Conservation (phyloP, 2,329 filamentous ascomycete genomes). For the Fusarium musae region DNA sequence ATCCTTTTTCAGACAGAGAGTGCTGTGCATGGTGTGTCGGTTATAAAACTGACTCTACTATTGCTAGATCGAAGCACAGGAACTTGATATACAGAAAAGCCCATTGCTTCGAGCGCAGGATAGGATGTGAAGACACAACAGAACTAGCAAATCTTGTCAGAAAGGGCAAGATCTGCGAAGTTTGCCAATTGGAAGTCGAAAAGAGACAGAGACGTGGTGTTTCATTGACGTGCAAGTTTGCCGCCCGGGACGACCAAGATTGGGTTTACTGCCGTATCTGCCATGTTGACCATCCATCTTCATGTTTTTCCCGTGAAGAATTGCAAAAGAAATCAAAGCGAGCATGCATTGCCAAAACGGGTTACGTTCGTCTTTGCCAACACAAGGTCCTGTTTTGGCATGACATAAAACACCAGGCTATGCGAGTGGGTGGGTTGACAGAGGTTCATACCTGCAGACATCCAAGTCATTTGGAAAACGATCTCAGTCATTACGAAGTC, state of each 20-base stretch:
- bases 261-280: neutral
- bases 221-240: neutral
- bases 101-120: neutral
- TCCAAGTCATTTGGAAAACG: neutral
- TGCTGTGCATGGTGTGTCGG: neutral
- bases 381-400: neutral
- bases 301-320: neutral
- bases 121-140: neutral
- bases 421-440: neutral
- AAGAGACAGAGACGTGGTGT: neutral
- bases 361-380: neutral
- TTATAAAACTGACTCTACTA: neutral
- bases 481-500: neutral
- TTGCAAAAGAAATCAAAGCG: neutral
- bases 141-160: neutral
- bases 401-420: neutral
- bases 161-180: neutral
- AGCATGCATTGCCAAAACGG: neutral
- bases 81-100: neutral
- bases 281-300: neutral
- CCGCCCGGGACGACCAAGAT: neutral
- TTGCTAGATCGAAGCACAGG: neutral
- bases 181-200: neutral
- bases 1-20: neutral
- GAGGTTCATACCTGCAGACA: neutral